Conservation (phyloP, 1,284 basidiomycete species). For the Heterobasidion parviporum region DNA sequence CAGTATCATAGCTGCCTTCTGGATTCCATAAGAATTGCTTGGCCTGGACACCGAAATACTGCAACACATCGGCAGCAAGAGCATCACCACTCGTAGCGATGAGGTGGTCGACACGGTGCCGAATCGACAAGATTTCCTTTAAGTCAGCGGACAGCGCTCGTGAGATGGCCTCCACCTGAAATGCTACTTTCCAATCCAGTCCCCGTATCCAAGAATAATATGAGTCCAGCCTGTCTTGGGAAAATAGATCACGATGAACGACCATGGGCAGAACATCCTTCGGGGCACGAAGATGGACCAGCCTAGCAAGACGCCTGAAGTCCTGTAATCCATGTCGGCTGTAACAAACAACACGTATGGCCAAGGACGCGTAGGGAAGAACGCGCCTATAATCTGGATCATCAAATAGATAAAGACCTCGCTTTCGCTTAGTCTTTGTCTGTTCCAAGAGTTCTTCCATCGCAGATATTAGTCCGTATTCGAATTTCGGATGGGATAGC, state of each 20-base stretch:
- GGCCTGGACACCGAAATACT: not conserved
- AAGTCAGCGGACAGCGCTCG: slow-evolving; percentile 22
- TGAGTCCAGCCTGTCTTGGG: slow-evolving; percentile 14
- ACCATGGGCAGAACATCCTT: not conserved
- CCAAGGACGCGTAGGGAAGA: not conserved
- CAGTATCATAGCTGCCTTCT: not conserved
- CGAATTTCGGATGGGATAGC: not conserved
- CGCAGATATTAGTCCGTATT: not conserved
- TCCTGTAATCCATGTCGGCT: not conserved
- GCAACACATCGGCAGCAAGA: not conserved
- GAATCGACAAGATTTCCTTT: slow-evolving; percentile 21
- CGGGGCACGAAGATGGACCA: not conserved
- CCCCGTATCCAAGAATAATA: slow-evolving; percentile 23
- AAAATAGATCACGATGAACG: slow-evolving; percentile 21
- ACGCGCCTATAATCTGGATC: not conserved
- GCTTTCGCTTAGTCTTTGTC: not conserved
- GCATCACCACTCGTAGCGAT: not conserved
- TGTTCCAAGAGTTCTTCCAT: not conserved
- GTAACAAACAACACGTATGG: not conserved
- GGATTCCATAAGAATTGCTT: not conserved
- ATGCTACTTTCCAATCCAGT: slow-evolving; percentile 37
- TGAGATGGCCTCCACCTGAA: slow-evolving; percentile 40
- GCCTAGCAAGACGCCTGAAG: not conserved
- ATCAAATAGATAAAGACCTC: not conserved
- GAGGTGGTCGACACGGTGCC: slow-evolving; percentile 2